Evolutionary conservation across 192 early-diverging fungal genomes (phyloP), one percentile per base, ranked within the genome.

Genomic region (Mortierella hygrophila): DNA sequence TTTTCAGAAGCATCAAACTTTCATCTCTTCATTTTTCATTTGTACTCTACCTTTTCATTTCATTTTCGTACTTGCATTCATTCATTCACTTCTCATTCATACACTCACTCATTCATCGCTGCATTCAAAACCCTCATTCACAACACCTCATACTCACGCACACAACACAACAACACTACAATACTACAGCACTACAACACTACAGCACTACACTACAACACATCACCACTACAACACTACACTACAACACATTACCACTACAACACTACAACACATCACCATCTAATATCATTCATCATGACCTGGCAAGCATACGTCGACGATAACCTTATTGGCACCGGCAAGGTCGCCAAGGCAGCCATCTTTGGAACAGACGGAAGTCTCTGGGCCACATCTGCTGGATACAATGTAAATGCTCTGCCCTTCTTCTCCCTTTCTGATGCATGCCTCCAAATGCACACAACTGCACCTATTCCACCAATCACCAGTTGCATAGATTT

Each of bases 221-320:
- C 57, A 10, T 0, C 37, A 20, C 13, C 37, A 40, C 23, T 18
- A 15, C 40, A 2, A 40, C 68, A 70, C 38, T 0, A 44, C 10
- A 44, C 75, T 42, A 40, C 29, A 77, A 37, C 32, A 16, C 73
- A 21, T 8, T 21, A 71, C 2, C 40, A 41, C 54, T n/a, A 23
- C 52, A 52, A 42, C 47, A 1, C 52, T 54, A 54, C 15, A 42
- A 5, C 38, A 49, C 72, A 23, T 20, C 15, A 52, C 13, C 68
- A 16, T 32, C 68, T 23, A 35, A 21, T 71, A 21, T 71, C 18
- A 60, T 1, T 65, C 75, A 94, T 63, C 49, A 95, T 94, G 93
- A 92, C 92, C 75, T 95, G 94, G 94, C 93, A 96, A 90, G 74
- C 89, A 76, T 97, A 97, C 89, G 93, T 97, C 79, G 96, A 96